A percentile compares a stretch with the other conserved stretches of the same genome.
Evolutionary conservation across 306 rosid genomes (phyloP).

Genomic region (Vicia villosa): DNA sequence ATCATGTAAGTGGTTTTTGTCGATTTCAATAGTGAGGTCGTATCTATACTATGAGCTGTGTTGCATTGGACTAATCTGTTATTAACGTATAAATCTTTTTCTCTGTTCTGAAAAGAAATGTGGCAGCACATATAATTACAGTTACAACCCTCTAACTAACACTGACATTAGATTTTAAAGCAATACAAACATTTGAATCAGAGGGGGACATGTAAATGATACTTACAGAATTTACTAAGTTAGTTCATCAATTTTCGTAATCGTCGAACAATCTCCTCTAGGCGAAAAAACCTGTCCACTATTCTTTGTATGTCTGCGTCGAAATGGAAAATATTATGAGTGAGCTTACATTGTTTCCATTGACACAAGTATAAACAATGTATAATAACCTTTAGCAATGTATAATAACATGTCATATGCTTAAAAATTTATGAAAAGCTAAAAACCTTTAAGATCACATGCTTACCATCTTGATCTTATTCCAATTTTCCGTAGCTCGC

Average conservation of each 20-base stretch:
- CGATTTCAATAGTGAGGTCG: too few relatives aligned
- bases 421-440: constrained; percentile 24
- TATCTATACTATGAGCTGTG: too few relatives aligned
- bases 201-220: constrained; percentile 14
- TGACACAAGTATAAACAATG: constrained; percentile 4
- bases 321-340: constrained; percentile 13
- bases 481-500: constrained; percentile 59
- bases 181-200: constrained; percentile 11
- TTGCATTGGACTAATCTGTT: too few relatives aligned
- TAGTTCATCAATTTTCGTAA: constrained; percentile 18
- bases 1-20: too few relatives aligned
- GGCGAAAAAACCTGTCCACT: constrained; percentile 12
- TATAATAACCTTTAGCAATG: background rate
- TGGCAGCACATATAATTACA: background rate
- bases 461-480: constrained; percentile 49
- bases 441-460: constrained; percentile 10
- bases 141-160: constrained; percentile 8
- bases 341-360: background rate
- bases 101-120: too few relatives aligned
- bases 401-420: background rate
- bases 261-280: background rate
- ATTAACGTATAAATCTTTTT: too few relatives aligned
- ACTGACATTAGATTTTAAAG: constrained; percentile 11
- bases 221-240: constrained; percentile 26
- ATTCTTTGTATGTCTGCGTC: constrained; percentile 27